These are phyloP conservation scores for Peronospora belbahrii DNA, from an alignment of 352 stramenopile species.

Conservation along the genomic window DNA sequence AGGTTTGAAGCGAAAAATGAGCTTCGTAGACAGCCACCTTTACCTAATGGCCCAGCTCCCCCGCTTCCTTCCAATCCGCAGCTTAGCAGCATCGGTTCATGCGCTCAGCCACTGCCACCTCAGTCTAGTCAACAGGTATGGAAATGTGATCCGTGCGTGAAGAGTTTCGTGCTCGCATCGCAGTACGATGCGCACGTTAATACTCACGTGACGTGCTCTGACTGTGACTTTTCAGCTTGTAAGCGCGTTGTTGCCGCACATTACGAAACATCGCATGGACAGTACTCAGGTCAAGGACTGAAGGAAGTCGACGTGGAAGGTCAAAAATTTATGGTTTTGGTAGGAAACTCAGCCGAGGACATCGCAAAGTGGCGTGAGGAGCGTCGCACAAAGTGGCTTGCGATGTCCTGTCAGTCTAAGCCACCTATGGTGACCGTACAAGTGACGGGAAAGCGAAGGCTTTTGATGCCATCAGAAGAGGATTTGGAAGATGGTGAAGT, in stretches of 20 bases:
- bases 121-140: conserved; percentile 25
- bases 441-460: conserved; percentile 40
- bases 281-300: conserved; percentile 56
- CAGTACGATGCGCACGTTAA: conserved; percentile 64
- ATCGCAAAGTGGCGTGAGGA: conserved; percentile 76
- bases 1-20: conserved; percentile 7
- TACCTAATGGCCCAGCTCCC: conserved; percentile 14
- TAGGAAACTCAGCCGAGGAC: conserved; percentile 73
- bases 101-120: conserved; percentile 2
- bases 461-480: conserved; percentile 32
- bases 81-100: conserved; percentile 16
- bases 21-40: conserved; percentile 5
- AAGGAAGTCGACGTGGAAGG: conserved; percentile 82
- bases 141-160: conserved; percentile 62
- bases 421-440: background rate
- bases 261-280: conserved; percentile 58
- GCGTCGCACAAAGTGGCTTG: conserved; percentile 60
- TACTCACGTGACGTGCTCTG: conserved; percentile 59
- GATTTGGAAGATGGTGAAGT: conserved; percentile 61
- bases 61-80: conserved; percentile 15
- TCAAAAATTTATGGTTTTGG: conserved; percentile 82
- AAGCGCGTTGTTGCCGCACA: conserved; percentile 73
- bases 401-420: conserved; percentile 21
- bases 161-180: conserved; percentile 60
- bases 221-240: conserved; percentile 62